A percentile compares a stretch with the other conserved stretches of the same genome.
Evolutionary conservation across 2,329 filamentous ascomycete genomes (phyloP).

Genomic region (Shiraia sp.): DNA sequence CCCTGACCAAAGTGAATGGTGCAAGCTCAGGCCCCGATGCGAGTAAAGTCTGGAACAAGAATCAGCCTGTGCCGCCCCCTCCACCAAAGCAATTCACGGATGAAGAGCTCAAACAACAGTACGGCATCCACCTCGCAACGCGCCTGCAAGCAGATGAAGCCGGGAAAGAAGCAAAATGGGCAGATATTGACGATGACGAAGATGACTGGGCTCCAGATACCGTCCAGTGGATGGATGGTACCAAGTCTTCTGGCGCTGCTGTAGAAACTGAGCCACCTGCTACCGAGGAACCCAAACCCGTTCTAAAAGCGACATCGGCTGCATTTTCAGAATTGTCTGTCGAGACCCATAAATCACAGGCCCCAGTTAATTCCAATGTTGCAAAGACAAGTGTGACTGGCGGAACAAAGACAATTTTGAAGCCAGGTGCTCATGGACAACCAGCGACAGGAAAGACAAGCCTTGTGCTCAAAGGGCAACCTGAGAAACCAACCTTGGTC

Average conservation of each 20-base stretch:
- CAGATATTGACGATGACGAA: conserved; percentile 86
- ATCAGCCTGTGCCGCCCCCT: conserved; percentile 71
- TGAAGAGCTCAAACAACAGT: conserved; percentile 81
- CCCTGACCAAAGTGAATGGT: conserved; percentile 62
- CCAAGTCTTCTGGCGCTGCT: conserved; percentile 74
- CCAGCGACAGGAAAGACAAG: conserved; percentile 51
- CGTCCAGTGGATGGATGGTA: conserved; percentile 87
- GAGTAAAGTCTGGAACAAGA: conserved; percentile 86
- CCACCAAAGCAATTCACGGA: conserved; percentile 83
- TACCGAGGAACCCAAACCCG: conserved; percentile 29
- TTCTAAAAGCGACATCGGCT: conserved; percentile 23
- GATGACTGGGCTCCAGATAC: conserved; percentile 85
- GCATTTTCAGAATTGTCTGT: conserved; percentile 8
- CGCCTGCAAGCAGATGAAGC: conserved; percentile 74
- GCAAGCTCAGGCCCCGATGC: conserved; percentile 67
- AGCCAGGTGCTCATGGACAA: conserved; percentile 48
- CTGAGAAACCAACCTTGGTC: conserved; percentile 73
- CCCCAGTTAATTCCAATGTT: conserved; percentile 23
- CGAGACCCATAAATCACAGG: conserved; percentile 46
- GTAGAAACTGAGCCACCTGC: conserved; percentile 47
- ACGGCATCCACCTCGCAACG: conserved; percentile 82
- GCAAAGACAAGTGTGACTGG: conserved; percentile 43
- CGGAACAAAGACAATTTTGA: conserved; percentile 54
- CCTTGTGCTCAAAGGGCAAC: conserved; percentile 67
- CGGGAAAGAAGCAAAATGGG: conserved; percentile 81